Base-by-base conservation (phyloP, 2,329 filamentous ascomycete genomes). In the Penicillium sp. region DNA sequence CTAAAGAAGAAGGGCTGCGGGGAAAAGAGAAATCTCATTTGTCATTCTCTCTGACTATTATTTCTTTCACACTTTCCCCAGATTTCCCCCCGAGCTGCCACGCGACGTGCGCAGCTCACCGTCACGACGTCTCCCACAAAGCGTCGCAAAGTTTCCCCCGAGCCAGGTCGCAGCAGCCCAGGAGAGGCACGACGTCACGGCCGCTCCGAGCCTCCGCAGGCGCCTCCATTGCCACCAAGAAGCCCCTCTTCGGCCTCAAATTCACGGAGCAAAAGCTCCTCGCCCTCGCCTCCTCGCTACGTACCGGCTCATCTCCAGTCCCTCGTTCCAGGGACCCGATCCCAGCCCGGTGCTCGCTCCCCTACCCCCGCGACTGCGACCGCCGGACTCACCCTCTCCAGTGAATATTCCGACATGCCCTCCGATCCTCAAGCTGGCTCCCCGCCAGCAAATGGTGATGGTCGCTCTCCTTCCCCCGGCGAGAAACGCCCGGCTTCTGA, bases 271-370 rank as follows among this genome's bases (percentile, higher is more conserved):
- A 66, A 65, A 56, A 69, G 66, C 60, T 69, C 71, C 45, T 73
- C 75, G 51, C 60, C 65, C 42, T 73, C 75, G 35, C 71, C 74
- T 53, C 71, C 79, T 46, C 79, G 82, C 61, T 84, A 82, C 71
- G 78, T 86, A 58, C 84, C 84, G 62, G 81, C 83, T 57, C 84
- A 86, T 73, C 75, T 86, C 59, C 83, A 84, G 71, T 79, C 81
- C 73, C 82, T 84, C 71, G 78, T 83, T 57, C 71, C 75, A 40
- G 74, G 71, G 59, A 64, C 70, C 49, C 64, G 65, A 63, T 69
- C 66, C 43, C 78, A 70, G 69, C 64, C 73, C 46, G 67, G 71
- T 63, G 77, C 75, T 62, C 73, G 73, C 55, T 76, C 71, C 43
- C 75, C 76, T 5, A 74, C 71, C 57, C 76, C 83, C 38, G 83